Percentiles rank a stretch among this genome's conserved stretches.
Evolutionary conservation across 371 early-diverging fungal species (phyloP).

Genomic region (Apophysomyces sp.): DNA sequence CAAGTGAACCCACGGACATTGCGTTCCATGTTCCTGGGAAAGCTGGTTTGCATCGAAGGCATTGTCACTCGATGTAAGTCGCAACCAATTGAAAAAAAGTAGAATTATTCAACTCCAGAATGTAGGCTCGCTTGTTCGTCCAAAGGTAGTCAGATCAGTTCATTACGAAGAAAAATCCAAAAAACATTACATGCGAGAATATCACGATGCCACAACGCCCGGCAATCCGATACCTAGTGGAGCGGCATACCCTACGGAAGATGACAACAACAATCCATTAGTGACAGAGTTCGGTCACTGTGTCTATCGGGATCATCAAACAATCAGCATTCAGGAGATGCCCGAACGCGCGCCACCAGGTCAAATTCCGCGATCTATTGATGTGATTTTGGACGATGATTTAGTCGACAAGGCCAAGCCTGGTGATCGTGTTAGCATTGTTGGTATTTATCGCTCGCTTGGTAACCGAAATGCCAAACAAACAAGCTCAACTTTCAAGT

Average conservation of each 20-base stretch:
- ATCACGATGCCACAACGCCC: conserved; percentile 77
- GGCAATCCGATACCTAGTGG: conserved; percentile 69
- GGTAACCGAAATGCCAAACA: conserved; percentile 76
- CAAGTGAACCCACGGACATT: conserved; percentile 93
- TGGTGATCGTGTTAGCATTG: conserved; percentile 97
- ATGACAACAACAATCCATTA: conserved; percentile 91
- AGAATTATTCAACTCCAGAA: not conserved
- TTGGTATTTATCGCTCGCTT: conserved; percentile 94
- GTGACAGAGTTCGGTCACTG: conserved; percentile 96
- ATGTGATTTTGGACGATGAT: conserved; percentile 97
- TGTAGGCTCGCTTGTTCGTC: conserved; percentile 91
- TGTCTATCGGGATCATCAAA: conserved; percentile 95
- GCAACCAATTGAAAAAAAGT: not conserved
- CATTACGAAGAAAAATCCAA: conserved; percentile 92
- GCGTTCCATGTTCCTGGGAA: conserved; percentile 80
- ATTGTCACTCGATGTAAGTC: conserved; percentile 95
- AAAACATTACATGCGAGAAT: conserved; percentile 85
- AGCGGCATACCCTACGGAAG: conserved; percentile 82
- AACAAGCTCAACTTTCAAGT: conserved; percentile 87
- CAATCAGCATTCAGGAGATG: conserved; percentile 98
- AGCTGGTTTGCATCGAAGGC: conserved; percentile 96
- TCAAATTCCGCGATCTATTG: conserved; percentile 95
- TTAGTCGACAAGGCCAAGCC: conserved; percentile 98
- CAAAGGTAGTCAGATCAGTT: conserved; percentile 93
- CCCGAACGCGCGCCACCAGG: conserved; percentile 99